phyloP scores from a whole-genome alignment of 2,329 filamentous ascomycete genomes.

The Fusarium duplospermum region DNA sequence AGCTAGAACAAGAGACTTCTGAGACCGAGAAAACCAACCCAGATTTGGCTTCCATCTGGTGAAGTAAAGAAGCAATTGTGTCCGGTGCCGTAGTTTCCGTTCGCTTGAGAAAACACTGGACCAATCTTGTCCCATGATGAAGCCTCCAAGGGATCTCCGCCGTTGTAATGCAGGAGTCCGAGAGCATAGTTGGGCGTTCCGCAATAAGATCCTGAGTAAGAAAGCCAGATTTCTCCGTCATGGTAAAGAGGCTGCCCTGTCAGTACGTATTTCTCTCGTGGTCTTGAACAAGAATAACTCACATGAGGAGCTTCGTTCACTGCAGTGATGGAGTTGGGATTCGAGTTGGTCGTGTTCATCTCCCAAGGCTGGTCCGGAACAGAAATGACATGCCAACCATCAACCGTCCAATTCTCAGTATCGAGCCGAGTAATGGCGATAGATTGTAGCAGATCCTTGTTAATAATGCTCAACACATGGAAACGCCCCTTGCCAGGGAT shows the following conservation, averaged over 20 bases:
- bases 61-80: conserved; percentile 68
- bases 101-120: conserved; percentile 61
- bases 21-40: conserved; percentile 40
- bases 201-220: conserved; percentile 65
- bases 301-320: conserved; percentile 15
- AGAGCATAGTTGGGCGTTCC: conserved; percentile 64
- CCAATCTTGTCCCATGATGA: conserved; percentile 62
- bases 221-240: conserved; percentile 61
- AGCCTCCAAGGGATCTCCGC: conserved; percentile 57
- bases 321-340: background rate
- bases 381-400: conserved; percentile 23
- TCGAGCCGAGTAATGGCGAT: conserved; percentile 15
- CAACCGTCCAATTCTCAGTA: conserved; percentile 18
- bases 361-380: conserved; percentile 22
- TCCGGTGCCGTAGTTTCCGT: conserved; percentile 66
- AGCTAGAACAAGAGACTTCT: no score
- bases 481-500: conserved; percentile 9
- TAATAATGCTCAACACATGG: conserved; percentile 18
- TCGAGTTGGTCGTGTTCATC: conserved; percentile 16
- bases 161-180: conserved; percentile 63
- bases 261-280: background rate
- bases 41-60: conserved; percentile 63
- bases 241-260: conserved; percentile 56
- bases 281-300: background rate
- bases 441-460: conserved; percentile 13